These are phyloP conservation scores for Yamadazyma dushanensis DNA, from an alignment of 1,139 yeast genomes.

Conservation along the genomic window DNA sequence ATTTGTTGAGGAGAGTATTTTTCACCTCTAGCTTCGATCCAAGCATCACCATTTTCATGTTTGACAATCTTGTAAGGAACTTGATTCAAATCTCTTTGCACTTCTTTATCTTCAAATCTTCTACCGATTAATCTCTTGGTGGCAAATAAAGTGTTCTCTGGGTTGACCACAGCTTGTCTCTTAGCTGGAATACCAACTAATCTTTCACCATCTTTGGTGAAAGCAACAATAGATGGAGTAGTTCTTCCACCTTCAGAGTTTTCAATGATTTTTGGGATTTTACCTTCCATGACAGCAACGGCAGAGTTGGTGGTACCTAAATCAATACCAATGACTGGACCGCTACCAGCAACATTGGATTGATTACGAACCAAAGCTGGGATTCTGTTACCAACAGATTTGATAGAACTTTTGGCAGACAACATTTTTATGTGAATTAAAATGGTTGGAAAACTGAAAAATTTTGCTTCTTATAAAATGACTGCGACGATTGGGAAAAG, in stretches of 20 bases:
- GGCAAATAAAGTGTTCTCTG: constrained; percentile 95
- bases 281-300: constrained; percentile 89
- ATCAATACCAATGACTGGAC: constrained; percentile 96
- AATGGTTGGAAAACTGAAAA: constrained; percentile 8
- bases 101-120: constrained; percentile 93
- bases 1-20: constrained; percentile 94
- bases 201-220: constrained; percentile 85
- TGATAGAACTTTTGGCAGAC: constrained; percentile 46
- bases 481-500: constrained; percentile 8
- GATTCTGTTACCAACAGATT: constrained; percentile 44
- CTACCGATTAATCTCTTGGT: constrained; percentile 99
- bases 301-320: constrained; percentile 99
- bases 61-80: constrained; percentile 97
- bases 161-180: constrained; percentile 98
- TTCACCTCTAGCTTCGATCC: constrained; percentile 98
- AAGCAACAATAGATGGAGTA: constrained; percentile 97
- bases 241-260: constrained; percentile 99
- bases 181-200: constrained; percentile 99
- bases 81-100: constrained; percentile 93
- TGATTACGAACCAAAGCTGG: constrained; percentile 53
- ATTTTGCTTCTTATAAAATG: constrained; percentile 14
- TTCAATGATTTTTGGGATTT: constrained; percentile 93
- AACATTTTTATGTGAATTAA: constrained; percentile 28
- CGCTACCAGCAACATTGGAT: constrained; percentile 56
- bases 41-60: constrained; percentile 97